Conservation (phyloP, 2,329 filamentous ascomycete species). For the Penicillium olsonii region DNA sequence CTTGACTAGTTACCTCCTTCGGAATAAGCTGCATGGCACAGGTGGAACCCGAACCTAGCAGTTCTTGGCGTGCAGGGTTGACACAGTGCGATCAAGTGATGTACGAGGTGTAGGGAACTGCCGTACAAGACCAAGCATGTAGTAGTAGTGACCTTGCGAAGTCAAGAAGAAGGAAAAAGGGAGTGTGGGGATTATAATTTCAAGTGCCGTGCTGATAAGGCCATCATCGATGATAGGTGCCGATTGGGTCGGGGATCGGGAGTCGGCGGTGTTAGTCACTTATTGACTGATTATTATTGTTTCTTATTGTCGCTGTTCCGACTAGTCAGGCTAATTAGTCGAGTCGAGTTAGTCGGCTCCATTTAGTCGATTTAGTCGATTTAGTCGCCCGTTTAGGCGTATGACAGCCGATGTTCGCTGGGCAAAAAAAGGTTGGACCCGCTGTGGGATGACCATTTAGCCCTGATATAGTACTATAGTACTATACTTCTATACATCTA, state of each 20-base stretch:
- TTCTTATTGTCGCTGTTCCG: neutral
- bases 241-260: constrained; percentile 20
- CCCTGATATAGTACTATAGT: neutral
- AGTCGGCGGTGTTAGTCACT: constrained; percentile 25
- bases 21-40: constrained; percentile 48
- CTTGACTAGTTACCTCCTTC: constrained; percentile 42
- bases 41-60: constrained; percentile 21
- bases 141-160: too few species aligned
- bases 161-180: neutral
- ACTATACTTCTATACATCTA: too few species aligned
- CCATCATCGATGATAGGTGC: constrained; percentile 20
- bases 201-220: constrained; percentile 16
- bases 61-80: constrained; percentile 20
- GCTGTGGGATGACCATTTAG: neutral
- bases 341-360: too few species aligned
- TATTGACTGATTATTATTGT: constrained; percentile 13
- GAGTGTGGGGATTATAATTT: constrained; percentile 24
- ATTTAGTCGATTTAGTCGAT: too few species aligned
- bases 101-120: too few species aligned
- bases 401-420: neutral
- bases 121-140: neutral
- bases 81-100: neutral
- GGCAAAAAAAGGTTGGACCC: neutral
- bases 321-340: too few species aligned
- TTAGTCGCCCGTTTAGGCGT: neutral